Conservation (phyloP, 2,329 filamentous ascomycete species). For the Zopfia rhizophila region DNA sequence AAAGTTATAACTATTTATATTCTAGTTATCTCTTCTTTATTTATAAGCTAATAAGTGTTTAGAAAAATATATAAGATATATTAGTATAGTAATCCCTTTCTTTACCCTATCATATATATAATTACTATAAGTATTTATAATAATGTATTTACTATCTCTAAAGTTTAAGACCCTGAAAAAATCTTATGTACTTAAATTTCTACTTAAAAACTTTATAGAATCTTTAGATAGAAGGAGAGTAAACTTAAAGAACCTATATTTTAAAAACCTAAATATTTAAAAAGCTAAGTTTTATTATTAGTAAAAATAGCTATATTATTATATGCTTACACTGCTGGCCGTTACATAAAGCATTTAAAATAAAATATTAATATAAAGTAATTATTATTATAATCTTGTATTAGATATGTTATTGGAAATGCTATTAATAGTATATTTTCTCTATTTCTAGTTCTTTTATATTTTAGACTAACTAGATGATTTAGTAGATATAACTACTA, state of each 20-base stretch:
- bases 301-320: background rate
- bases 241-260: slow-evolving; percentile 3
- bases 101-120: slow-evolving; percentile 5
- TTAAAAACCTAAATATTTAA: slow-evolving; percentile 1
- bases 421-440: too few relatives aligned
- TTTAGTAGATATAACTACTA: too few relatives aligned
- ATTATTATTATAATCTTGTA: too few relatives aligned
- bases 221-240: slow-evolving; percentile 3
- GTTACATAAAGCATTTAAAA: slow-evolving; percentile 6
- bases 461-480: too few relatives aligned
- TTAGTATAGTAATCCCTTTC: slow-evolving; percentile 2
- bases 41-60: slow-evolving; percentile 1
- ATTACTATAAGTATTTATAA: background rate
- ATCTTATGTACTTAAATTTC: slow-evolving; percentile 1
- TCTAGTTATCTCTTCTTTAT: background rate
- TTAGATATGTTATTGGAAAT: too few relatives aligned
- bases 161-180: background rate
- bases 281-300: background rate
- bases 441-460: too few relatives aligned
- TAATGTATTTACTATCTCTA: slow-evolving; percentile 1
- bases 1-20: slow-evolving; percentile 5
- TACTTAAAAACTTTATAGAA: slow-evolving; percentile 1
- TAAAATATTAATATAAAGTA: too few relatives aligned
- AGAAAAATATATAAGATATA: slow-evolving; percentile 6
- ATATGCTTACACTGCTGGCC: slow-evolving; percentile 2